Percentiles rank a stretch among this genome's conserved stretches.
Conservation (phyloP, 1,284 basidiomycete genomes). For the Trichosporon ovoides region DNA sequence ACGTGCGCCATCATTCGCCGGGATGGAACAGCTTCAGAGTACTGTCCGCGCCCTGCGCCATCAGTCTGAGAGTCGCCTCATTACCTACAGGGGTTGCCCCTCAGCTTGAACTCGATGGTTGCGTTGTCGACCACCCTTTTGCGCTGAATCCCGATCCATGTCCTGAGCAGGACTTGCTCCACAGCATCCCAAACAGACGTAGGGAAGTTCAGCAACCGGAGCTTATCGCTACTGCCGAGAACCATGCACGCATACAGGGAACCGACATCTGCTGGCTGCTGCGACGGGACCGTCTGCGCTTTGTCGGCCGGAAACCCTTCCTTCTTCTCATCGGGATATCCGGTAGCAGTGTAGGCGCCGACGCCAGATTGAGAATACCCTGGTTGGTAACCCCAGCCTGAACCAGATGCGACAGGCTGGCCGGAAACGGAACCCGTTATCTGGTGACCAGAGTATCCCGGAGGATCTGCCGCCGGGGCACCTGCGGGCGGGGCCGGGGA, state of each 20-base stretch:
- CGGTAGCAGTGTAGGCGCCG: background rate
- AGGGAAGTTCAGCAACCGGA: slow-evolving; percentile 12
- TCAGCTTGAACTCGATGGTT: slow-evolving; percentile 38
- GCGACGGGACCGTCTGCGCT: no score
- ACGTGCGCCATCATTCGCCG: slow-evolving; percentile 37
- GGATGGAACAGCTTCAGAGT: slow-evolving; percentile 30
- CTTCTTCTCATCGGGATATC: slow-evolving; percentile 1
- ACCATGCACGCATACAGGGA: slow-evolving; percentile 5
- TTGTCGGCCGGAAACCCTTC: background rate
- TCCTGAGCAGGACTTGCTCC: background rate
- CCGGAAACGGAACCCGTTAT: background rate
- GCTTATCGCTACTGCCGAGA: slow-evolving; percentile 7
- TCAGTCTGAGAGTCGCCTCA: background rate
- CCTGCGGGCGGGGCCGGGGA: background rate
- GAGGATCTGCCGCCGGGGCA: background rate
- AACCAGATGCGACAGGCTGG: background rate
- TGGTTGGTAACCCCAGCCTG: background rate
- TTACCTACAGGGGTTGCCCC: slow-evolving; percentile 35
- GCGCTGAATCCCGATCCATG: slow-evolving; percentile 35
- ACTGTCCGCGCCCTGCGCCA: slow-evolving; percentile 32
- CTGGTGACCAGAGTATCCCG: background rate
- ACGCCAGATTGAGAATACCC: background rate
- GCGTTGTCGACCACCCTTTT: slow-evolving; percentile 11
- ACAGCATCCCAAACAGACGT: background rate
- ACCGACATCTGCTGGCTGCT: background rate